These are phyloP conservation scores for Lachnellula arida DNA, from an alignment of 2,329 filamentous ascomycete genomes.

Conservation along the genomic window DNA sequence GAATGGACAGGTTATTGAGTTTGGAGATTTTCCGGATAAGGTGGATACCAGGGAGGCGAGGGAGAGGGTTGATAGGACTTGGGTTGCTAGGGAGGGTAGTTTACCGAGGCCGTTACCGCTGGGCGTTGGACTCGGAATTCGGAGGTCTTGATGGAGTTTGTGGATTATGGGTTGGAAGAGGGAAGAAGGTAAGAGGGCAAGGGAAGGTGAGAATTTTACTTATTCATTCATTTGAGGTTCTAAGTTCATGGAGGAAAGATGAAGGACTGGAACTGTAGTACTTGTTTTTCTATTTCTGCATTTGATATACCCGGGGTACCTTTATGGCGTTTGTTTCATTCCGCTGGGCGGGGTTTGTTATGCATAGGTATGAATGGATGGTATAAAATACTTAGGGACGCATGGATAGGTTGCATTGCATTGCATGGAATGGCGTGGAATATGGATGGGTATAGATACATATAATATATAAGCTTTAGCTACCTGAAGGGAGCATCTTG, in stretches of 20 bases:
- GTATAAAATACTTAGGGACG: not conserved
- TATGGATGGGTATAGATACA: not conserved
- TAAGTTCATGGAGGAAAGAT: not conserved
- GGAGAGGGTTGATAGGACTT: conserved; percentile 15
- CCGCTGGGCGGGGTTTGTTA: not conserved
- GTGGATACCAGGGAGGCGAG: conserved; percentile 14
- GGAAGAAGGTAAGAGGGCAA: not conserved
- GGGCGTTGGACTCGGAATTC: not conserved
- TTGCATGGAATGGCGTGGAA: not conserved
- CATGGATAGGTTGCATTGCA: not conserved
- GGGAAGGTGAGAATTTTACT: not conserved
- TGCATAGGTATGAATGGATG: not conserved
- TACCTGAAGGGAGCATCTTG: too few species aligned
- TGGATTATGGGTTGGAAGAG: not conserved
- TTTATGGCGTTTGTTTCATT: too few species aligned
- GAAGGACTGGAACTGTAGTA: not conserved
- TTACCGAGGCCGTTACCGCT: not conserved
- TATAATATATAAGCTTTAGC: too few species aligned
- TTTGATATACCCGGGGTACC: not conserved
- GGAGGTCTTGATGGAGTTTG: not conserved
- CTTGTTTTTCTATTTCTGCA: not conserved
- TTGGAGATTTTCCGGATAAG: conserved; percentile 24
- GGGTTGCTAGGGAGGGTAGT: conserved; percentile 10
- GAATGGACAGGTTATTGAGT: conserved; percentile 18
- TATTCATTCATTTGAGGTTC: too few species aligned